These are phyloP conservation scores for Beta corolliflora DNA, from an alignment of 179 eudicot genomes.

Conservation along the genomic window DNA sequence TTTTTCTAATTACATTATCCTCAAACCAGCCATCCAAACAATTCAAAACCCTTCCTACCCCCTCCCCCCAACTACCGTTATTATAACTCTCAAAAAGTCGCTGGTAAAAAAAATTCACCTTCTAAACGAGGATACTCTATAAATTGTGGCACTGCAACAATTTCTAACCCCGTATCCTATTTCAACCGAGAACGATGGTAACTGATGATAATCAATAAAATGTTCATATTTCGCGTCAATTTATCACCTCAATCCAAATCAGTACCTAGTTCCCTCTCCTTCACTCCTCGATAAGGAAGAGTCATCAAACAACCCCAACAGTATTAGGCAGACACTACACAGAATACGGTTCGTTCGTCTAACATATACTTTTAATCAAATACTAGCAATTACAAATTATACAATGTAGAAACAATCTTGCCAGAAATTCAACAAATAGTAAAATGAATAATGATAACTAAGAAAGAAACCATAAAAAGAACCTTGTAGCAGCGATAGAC, in stretches of 20 bases:
- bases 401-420: too few relatives aligned
- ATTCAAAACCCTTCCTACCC: too few relatives aligned
- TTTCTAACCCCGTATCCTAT: not conserved
- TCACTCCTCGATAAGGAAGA: too few relatives aligned
- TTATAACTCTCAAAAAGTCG: not conserved
- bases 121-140: not conserved
- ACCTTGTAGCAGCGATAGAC: conserved; percentile 93
- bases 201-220: not conserved
- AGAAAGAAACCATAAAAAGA: not conserved
- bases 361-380: too few relatives aligned
- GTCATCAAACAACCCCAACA: not conserved
- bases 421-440: too few relatives aligned
- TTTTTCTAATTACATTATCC: not conserved
- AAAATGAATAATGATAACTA: not conserved
- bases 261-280: not conserved
- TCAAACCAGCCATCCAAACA: not conserved
- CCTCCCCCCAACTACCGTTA: too few relatives aligned
- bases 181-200: not conserved
- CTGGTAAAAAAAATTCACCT: not conserved
- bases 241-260: not conserved
- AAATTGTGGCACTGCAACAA: not conserved
- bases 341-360: not conserved
- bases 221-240: too few relatives aligned
- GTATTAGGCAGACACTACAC: not conserved
- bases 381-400: too few relatives aligned